Percentiles rank a stretch among this genome's conserved stretches.
These are phyloP conservation scores for Cutaneotrichosporon cyanovorans DNA, from an alignment of 1,284 basidiomycete genomes.

Conservation along the genomic window DNA sequence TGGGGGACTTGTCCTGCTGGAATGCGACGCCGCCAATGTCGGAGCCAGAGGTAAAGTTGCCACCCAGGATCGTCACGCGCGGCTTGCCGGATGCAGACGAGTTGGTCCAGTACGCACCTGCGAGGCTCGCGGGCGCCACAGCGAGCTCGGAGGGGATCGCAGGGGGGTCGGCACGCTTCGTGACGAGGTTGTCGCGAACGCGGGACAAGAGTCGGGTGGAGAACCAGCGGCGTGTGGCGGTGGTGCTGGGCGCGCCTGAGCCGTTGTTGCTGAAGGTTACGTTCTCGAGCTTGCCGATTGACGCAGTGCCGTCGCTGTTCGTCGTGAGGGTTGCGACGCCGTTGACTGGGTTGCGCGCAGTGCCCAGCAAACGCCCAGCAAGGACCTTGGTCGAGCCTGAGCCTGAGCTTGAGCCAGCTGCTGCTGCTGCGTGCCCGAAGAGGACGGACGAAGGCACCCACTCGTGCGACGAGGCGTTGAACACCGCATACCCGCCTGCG, in stretches of 20 bases:
- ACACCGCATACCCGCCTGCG: conserved; percentile 66
- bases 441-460: conserved; percentile 71
- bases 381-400: conserved; percentile 31
- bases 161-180: conserved; percentile 49
- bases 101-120: conserved; percentile 87
- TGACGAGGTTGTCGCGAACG: conserved; percentile 25
- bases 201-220: conserved; percentile 20
- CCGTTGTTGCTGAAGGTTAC: conserved; percentile 28
- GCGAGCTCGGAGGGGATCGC: conserved; percentile 50
- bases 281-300: conserved; percentile 26
- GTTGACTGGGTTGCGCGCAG: conserved; percentile 41
- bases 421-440: conserved; percentile 59
- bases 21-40: conserved; percentile 57
- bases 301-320: conserved; percentile 27
- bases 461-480: conserved; percentile 56
- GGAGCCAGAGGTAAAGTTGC: conserved; percentile 64
- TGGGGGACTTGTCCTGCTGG: conserved; percentile 56
- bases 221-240: not conserved
- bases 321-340: conserved; percentile 47
- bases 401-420: conserved; percentile 49
- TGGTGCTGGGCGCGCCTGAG: conserved; percentile 5
- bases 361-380: conserved; percentile 47
- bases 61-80: conserved; percentile 67
- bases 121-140: conserved; percentile 69
- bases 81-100: conserved; percentile 55